Evolutionary conservation across 345 rosid species (phyloP).

Genomic region (Arabis alpina): DNA sequence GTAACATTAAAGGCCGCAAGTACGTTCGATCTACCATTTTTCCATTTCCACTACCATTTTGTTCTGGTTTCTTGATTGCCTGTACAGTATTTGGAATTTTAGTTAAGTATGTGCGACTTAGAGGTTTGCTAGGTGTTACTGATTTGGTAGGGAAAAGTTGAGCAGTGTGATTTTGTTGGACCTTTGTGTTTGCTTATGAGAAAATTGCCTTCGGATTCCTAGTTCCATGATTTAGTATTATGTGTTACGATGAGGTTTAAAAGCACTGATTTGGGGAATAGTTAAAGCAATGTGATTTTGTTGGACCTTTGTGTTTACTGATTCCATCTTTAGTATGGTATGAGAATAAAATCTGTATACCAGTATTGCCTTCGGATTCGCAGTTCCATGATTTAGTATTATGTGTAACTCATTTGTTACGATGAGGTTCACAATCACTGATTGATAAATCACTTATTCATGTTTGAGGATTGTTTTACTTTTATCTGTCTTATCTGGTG

Average conservation of each 20-base stretch:
- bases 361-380: not conserved
- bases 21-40: no score
- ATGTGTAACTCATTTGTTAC: constrained; percentile 1
- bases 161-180: not conserved
- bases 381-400: not conserved
- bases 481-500: not conserved
- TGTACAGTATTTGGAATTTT: not conserved
- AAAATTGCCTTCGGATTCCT: not conserved
- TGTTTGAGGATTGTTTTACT: not conserved
- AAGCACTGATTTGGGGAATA: not conserved
- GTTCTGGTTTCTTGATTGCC: no score
- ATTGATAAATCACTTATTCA: no score
- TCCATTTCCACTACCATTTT: no score
- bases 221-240: not conserved
- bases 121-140: constrained; percentile 12
- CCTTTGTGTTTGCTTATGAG: not conserved
- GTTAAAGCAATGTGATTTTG: not conserved
- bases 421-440: not conserved
- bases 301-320: not conserved
- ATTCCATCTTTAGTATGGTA: not conserved
- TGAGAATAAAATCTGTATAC: not conserved
- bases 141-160: not conserved
- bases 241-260: not conserved
- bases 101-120: not conserved
- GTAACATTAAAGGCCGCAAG: constrained; percentile 62